Evolutionary conservation across 2,329 filamentous ascomycete species (phyloP), one percentile per base, ranked within the genome.

Genomic region (Diplodia corticola): DNA sequence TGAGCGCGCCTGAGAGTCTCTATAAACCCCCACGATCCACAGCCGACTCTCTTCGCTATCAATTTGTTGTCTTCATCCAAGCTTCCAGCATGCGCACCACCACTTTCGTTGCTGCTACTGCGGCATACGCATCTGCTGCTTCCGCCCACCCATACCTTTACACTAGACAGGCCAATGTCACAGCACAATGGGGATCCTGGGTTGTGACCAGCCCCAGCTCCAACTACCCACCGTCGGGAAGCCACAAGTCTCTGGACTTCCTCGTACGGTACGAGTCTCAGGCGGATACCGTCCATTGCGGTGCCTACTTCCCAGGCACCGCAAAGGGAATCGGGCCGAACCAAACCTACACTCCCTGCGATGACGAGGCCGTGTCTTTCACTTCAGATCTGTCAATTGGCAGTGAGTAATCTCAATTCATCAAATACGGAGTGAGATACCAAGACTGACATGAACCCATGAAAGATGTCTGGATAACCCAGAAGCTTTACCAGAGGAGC

Each of bases 231-330:
- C 55, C 40, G 4, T 60, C 55, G 6, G 55, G 55, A 17, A 48
- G 40, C 40, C 55, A 48, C 24, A 46, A 22, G 15, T 60, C 55
- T 22, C 37, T 60, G 4, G 55, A 60, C 55, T 60, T 60, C 37
- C 26, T 46, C 20, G 37, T 60, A 1, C 44, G 28, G 5, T 60
- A 60, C 24, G 22, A 48, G 17, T 48, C 55, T 6, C 17, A 26
- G 37, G 55, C 55, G 7, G 37, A 60, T 6, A n/a, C 37, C 35
- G 22, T 28, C 13, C 55, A 60, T 17, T 60, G 55, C 26, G 46
- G 40, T n/a, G 55, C 55, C 24, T 46, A 17, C 24, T 60, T 60
- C 15, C 55, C 55, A 5, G 55, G 55, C 17, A 48, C 22, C 4
- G 37, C 55, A 5, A 2, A 30, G 4, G 40, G 55, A 6, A 10